Evolutionary conservation across 768 basidiomycete species (phyloP).

Genomic region (Leccinum longicurvipes): DNA sequence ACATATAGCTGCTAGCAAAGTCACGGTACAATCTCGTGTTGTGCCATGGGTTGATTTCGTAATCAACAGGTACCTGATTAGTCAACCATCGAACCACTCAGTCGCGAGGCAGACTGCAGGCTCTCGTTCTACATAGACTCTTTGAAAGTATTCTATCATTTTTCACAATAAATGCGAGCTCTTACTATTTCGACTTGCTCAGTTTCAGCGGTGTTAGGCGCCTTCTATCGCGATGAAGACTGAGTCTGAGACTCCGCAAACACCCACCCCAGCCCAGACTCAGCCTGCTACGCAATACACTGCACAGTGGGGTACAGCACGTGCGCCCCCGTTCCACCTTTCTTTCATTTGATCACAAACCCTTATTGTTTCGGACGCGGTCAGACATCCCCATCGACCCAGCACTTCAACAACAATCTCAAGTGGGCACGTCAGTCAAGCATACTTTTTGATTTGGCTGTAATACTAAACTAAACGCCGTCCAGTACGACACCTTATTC

Average conservation of each 20-base stretch:
- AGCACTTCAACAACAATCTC: slow-evolving; percentile 60
- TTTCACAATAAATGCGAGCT: not conserved
- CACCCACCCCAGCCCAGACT: slow-evolving; percentile 32
- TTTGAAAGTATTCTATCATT: not conserved
- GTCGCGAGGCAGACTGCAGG: too few species aligned
- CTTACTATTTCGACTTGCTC: not conserved
- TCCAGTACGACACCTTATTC: slow-evolving; percentile 47
- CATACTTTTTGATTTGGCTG: not conserved
- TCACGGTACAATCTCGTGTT: too few species aligned
- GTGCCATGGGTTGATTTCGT: too few species aligned
- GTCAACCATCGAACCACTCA: too few species aligned
- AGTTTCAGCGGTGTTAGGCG: not conserved
- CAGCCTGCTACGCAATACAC: slow-evolving; percentile 31
- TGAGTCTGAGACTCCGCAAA: slow-evolving; percentile 37
- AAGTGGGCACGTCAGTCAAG: slow-evolving; percentile 40
- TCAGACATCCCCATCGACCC: slow-evolving; percentile 66
- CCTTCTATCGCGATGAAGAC: slow-evolving; percentile 36
- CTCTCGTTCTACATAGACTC: not conserved
- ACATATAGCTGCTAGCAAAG: too few species aligned
- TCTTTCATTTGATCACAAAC: not conserved
- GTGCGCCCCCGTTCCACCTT: slow-evolving; percentile 25
- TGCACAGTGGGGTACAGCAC: slow-evolving; percentile 39
- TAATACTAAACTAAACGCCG: slow-evolving; percentile 12
- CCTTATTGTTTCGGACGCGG: slow-evolving; percentile 1
- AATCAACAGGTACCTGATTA: slow-evolving; percentile 13